Evolutionary conservation across 2,329 filamentous ascomycete species (phyloP).

Genomic region (Neofusicoccum ribis): DNA sequence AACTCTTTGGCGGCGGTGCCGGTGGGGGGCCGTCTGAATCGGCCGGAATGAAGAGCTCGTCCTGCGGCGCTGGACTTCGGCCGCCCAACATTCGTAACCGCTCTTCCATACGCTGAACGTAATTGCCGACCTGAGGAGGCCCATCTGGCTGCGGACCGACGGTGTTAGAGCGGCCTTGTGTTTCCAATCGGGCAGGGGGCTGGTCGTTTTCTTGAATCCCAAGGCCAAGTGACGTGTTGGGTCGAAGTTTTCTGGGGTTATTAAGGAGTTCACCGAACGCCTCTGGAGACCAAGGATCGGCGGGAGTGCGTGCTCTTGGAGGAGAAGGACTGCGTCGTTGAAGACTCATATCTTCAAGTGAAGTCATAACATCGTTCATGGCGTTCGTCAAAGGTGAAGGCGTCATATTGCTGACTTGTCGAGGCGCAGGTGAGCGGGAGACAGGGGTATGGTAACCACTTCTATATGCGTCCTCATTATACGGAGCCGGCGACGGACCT

Average conservation of each 20-base stretch:
- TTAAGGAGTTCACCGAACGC: constrained; percentile 66
- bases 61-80: constrained; percentile 33
- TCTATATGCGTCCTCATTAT: constrained; percentile 29
- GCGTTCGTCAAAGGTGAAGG: constrained; percentile 90
- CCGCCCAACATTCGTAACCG: constrained; percentile 70
- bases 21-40: constrained; percentile 50
- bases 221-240: constrained; percentile 75
- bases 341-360: constrained; percentile 80
- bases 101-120: constrained; percentile 89
- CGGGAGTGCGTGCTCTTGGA: constrained; percentile 57
- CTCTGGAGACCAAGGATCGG: constrained; percentile 87
- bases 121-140: constrained; percentile 75
- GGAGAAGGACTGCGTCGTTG: constrained; percentile 50
- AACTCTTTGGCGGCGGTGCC: constrained; percentile 62
- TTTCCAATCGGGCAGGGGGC: neutral
- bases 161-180: constrained; percentile 10
- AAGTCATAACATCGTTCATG: constrained; percentile 98
- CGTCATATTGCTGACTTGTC: constrained; percentile 54
- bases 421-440: constrained; percentile 64
- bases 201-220: constrained; percentile 57
- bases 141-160: constrained; percentile 49
- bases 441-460: constrained; percentile 60
- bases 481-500: constrained; percentile 31
- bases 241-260: constrained; percentile 40
- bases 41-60: constrained; percentile 53